Evolutionary conservation across 2,329 filamentous ascomycete species (phyloP), one percentile per base, ranked within the genome.

Genomic region (Ceratocystis colombiana): DNA sequence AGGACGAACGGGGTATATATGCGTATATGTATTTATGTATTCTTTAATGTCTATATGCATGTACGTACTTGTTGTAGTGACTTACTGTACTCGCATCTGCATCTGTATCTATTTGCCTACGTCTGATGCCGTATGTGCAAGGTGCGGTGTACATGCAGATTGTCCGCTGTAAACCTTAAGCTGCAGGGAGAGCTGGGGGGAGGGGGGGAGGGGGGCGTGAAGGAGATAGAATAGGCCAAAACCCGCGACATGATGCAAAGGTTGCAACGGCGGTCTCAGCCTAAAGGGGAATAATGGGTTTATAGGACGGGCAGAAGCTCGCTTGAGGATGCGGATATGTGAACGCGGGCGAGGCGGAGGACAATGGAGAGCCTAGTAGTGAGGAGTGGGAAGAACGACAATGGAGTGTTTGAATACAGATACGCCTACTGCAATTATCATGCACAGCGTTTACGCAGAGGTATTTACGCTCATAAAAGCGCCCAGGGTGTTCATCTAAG

Each of bases 81-180:
- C 37, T 41, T 41, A 37, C 33, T 37, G 33, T 37, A 37, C 10
- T 37, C 3, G 33, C 33, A 12, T 53, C 17, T 61, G 6, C 33
- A 41, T 61, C 17, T 37, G 33, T 61, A n/a, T 28, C 25, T 30
- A 37, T 59, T 1, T 30, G 17, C 17, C 22, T 25, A 53, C 7
- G n/a, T 20, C 17, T n/a, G 48, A 53, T 53, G n/a, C 22, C n/a
- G 48, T 59, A 20, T 37, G 55, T 8, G 55, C 55, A 59, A 59
- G 55, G 55, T 59, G 67, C 61, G 62, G 65, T 65, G 66, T 63
- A 70, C 61, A 65, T 33, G 30, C 22, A 59, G 33, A 30, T 59
- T 59, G 7, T 59, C 17, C 30, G 17, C 28, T 59, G 55, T n/a
- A 59, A 37, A 33, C 55, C 28, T 20, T 37, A n/a, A 37, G 28